A percentile compares a stretch with the other conserved stretches of the same genome.
Conservation (phyloP, 495 filamentous ascomycete species). For the Talaromyces trachyspermus region DNA sequence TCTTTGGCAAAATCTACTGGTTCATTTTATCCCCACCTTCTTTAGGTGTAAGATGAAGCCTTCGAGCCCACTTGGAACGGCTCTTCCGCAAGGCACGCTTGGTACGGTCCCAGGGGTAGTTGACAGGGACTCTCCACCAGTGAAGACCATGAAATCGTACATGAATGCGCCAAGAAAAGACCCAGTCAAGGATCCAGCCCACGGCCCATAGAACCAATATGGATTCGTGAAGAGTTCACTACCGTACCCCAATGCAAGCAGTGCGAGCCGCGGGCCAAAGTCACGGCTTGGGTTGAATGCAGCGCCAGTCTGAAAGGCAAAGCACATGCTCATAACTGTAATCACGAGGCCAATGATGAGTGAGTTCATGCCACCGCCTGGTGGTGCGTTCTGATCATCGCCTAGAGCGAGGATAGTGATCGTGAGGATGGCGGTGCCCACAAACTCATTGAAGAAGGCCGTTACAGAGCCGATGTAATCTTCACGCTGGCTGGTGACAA, state of each 20-base stretch:
- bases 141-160: conserved; percentile 49
- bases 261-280: conserved; percentile 40
- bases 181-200: conserved; percentile 37
- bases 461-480: conserved; percentile 35
- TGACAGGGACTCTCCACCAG: conserved; percentile 46
- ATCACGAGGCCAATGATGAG: conserved; percentile 41
- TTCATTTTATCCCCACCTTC: background rate
- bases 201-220: conserved; percentile 48
- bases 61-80: conserved; percentile 24
- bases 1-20: too few species aligned
- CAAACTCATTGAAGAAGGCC: conserved; percentile 45
- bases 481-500: conserved; percentile 33
- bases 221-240: conserved; percentile 30
- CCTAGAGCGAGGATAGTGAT: conserved; percentile 45
- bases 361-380: conserved; percentile 46
- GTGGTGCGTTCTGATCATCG: conserved; percentile 48
- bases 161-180: conserved; percentile 37
- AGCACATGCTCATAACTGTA: conserved; percentile 33
- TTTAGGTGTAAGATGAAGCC: conserved; percentile 14
- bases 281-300: conserved; percentile 45
- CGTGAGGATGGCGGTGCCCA: conserved; percentile 38
- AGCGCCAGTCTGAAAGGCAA: conserved; percentile 42
- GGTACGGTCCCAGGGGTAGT: conserved; percentile 37
- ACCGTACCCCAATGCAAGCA: conserved; percentile 37
- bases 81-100: conserved; percentile 28